Conservation (phyloP, 495 filamentous ascomycete species). For the Neurospora sp. region DNA sequence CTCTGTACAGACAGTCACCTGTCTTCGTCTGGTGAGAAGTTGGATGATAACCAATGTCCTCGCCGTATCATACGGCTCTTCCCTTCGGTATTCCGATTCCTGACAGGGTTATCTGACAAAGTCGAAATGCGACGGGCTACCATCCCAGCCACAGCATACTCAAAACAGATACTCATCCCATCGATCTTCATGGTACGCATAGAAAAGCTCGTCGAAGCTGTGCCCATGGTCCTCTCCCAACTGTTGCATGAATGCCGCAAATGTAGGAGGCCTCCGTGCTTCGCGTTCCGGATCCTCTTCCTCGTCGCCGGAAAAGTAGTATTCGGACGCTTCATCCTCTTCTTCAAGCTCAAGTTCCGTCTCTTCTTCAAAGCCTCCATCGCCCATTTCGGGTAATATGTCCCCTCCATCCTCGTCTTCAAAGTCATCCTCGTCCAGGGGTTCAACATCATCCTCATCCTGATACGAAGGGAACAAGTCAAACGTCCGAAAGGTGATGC, state of each 20-base stretch:
- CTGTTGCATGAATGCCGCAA: conserved; percentile 19
- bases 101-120: background rate
- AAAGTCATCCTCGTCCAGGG: conserved; percentile 7
- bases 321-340: conserved; percentile 27
- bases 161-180: conserved; percentile 29
- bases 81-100: background rate
- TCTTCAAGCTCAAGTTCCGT: conserved; percentile 22
- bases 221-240: conserved; percentile 25
- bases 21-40: background rate
- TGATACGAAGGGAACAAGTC: conserved; percentile 22
- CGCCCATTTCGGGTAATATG: background rate
- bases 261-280: conserved; percentile 19
- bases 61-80: background rate
- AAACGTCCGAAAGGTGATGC: conserved; percentile 20
- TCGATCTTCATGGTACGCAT: conserved; percentile 25
- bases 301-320: conserved; percentile 25
- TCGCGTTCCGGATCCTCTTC: conserved; percentile 23
- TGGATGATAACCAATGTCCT: background rate
- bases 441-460: conserved; percentile 21
- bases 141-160: background rate
- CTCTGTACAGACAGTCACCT: background rate
- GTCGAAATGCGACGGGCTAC: background rate
- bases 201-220: conserved; percentile 22
- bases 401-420: conserved; percentile 10
- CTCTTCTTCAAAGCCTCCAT: background rate